phyloP scores from a whole-genome alignment of 306 rosid species.

The Quercus variabilis region DNA sequence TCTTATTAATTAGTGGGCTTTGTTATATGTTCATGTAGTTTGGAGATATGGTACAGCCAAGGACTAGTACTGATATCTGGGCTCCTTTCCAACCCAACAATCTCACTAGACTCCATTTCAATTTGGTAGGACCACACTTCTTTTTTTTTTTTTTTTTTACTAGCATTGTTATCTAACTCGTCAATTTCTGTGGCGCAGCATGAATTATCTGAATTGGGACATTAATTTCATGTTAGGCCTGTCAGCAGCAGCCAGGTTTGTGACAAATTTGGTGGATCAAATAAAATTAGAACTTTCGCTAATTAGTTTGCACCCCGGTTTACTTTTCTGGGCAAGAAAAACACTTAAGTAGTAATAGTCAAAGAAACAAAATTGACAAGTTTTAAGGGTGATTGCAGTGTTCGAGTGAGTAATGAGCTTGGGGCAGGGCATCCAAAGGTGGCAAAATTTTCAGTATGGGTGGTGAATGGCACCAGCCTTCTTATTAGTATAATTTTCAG shows the following conservation, averaged over 20 bases:
- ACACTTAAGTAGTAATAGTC: background rate
- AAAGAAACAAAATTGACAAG: background rate
- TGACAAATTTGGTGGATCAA: background rate
- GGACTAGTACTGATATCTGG: constrained; percentile 77
- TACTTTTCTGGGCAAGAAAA: background rate
- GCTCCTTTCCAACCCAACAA: constrained; percentile 53
- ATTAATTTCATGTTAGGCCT: constrained; percentile 63
- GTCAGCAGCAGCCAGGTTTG: constrained; percentile 67
- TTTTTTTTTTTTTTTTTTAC: background rate
- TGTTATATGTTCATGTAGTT: constrained; percentile 30
- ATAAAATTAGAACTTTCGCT: too few species aligned
- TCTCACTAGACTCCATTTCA: constrained; percentile 56
- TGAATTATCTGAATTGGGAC: constrained; percentile 67
- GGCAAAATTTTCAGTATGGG: constrained; percentile 56
- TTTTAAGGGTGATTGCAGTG: constrained; percentile 26
- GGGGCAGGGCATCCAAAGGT: constrained; percentile 65
- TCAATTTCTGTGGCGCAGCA: constrained; percentile 35
- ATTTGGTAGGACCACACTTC: constrained; percentile 28
- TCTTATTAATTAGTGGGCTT: background rate
- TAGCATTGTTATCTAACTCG: background rate
- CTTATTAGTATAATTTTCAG: constrained; percentile 46
- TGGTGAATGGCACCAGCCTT: constrained; percentile 60
- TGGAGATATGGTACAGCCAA: constrained; percentile 88
- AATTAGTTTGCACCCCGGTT: too few species aligned
- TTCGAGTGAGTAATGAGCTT: constrained; percentile 68